Base-by-base conservation (phyloP, 31 red algal species). In the Asparagopsis taxiformis region DNA sequence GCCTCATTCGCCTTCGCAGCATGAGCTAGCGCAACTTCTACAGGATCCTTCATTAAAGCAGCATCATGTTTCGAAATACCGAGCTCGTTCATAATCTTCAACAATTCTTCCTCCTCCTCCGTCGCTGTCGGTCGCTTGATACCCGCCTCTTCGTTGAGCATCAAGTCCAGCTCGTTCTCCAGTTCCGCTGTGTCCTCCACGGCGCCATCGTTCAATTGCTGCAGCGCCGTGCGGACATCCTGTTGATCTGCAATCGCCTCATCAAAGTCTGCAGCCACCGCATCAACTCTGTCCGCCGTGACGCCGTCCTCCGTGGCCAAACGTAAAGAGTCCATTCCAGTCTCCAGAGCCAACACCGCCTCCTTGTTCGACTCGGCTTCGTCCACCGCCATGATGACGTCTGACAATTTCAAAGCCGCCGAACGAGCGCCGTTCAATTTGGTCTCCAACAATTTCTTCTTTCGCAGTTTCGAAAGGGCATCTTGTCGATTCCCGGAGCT, bases 381-480 rank as follows among this genome's bases (percentile, higher is more conserved):
- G 61, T 86, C 82, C 9, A 86, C 82, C 50, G 82, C 70, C 61
- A 86, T 41, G 22, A 86, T 51, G 23, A 86, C 82, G 43, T 74
- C 82, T 13, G 61, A 49, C 19, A 86, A 38, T 53, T 86, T 86
- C 2, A 50, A 51, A 7, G 71, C 82, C 10, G 82, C 63, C 30
- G 82, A 57, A 49, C 82, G 82, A 58, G 82, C 59, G 1, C 82
- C 71, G 8, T n/a, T 62, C 22, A 86, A 52, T 48, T 86, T 86
- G 32, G 48, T 59, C 33, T 76, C 82, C 25, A 86, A 55, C 16
- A 66, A 64, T 50, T 86, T 86, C 70, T 75, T 86, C 63, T 76
- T 86, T 33, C 62, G 22, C 46, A 86, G 28, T 8, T 70, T 64
- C 28, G 70, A 28, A 10, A 86, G 71, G 30, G 82, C 82, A 37